Conservation (phyloP, 1,139 yeast species). For the Yamadazyma pseudoaaseri region DNA sequence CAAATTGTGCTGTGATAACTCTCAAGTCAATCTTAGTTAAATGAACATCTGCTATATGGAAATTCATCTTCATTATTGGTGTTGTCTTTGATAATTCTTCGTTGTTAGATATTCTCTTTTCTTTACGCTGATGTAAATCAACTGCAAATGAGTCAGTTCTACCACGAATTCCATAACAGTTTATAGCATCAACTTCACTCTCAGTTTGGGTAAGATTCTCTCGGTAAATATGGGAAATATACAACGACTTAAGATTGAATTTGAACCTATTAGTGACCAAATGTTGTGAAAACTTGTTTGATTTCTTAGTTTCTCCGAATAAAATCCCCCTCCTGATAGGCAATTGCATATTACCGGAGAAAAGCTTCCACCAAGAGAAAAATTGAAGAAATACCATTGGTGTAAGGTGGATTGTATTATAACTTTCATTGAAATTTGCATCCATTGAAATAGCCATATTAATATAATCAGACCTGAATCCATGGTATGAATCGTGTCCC, state of each 20-base stretch:
- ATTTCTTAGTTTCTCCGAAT: slow-evolving; percentile 36
- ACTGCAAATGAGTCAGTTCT: slow-evolving; percentile 40
- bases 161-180: slow-evolving; percentile 42
- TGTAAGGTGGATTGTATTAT: slow-evolving; percentile 42
- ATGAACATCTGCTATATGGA: slow-evolving; percentile 44
- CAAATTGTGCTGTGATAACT: slow-evolving; percentile 30
- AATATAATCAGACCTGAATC: slow-evolving; percentile 40
- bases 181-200: slow-evolving; percentile 22
- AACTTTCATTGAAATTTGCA: slow-evolving; percentile 44
- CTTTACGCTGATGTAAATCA: slow-evolving; percentile 48
- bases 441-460: slow-evolving; percentile 52
- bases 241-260: slow-evolving; percentile 38
- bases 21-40: slow-evolving; percentile 42
- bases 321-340: slow-evolving; percentile 41
- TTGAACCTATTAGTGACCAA: slow-evolving; percentile 41
- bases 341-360: slow-evolving; percentile 41
- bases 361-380: slow-evolving; percentile 47
- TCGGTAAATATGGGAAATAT: slow-evolving; percentile 40
- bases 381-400: slow-evolving; percentile 41
- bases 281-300: slow-evolving; percentile 44
- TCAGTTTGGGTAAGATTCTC: slow-evolving; percentile 19
- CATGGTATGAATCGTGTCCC: slow-evolving; percentile 38
- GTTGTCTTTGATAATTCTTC: slow-evolving; percentile 30
- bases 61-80: slow-evolving; percentile 42
- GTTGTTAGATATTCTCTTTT: slow-evolving; percentile 31